Evolutionary conservation across 2,329 filamentous ascomycete genomes (phyloP), one percentile per base, ranked within the genome.

Genomic region (Tetracladium maxilliforme): DNA sequence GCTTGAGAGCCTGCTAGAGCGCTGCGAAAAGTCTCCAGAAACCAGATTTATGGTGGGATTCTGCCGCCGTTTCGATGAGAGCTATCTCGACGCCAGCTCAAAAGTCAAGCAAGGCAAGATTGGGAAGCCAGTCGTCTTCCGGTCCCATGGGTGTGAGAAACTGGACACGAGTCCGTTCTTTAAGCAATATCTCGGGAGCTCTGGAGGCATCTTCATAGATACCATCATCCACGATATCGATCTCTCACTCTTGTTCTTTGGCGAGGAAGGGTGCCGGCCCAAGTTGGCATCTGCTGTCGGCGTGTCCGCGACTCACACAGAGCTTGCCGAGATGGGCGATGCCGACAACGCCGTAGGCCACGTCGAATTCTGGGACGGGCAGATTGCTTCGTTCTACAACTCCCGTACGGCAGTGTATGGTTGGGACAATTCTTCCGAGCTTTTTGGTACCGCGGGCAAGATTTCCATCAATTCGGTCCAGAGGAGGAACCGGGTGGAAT

Each of bases 141-240:
- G 54, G 15, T 54, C 46, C n/a, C 48, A 58, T 22, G 54, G 48
- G 6, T 48, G 52, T 24, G 56, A 60, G 31, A 44, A 46, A 25
- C 43, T 40, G 19, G 44, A 49, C 31, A 35, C 39, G 15, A 40
- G 37, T n/a, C 51, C 49, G 10, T 56, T 54, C 34, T 57, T 57
- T 30, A 46, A 56, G 16, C 33, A 38, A 3, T 58, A 58, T 29
- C 51, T 52, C 7, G 39, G 39, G 11, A 39, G 38, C 29, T 52
- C 44, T 25, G 52, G 53, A 15, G 53, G 54, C 15, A 50, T 58
- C 14, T 58, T 59, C 31, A 47, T 59, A 14, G 54, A 59, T 34
- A 49, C 44, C 31, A 35, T 41, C 20, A 49, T 58, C 19, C 54
- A 59, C 30, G 54, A 57, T 29, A 54, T 58, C 28, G 55, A 59